Evolutionary conservation across 352 stramenopile genomes (phyloP).

Genomic region (Phytophthora ramorum): DNA sequence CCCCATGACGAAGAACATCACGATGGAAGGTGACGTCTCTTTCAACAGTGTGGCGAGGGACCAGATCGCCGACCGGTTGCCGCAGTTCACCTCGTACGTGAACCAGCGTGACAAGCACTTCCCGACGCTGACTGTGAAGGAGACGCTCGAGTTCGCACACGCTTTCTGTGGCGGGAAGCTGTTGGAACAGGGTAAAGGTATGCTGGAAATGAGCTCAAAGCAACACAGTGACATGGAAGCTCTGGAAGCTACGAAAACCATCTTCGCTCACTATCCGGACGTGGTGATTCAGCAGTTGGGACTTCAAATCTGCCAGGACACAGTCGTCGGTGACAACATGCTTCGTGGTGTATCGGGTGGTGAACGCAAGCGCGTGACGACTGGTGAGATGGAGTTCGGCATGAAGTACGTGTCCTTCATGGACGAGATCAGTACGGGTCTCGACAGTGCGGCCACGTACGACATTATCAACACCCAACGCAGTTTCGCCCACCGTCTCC

Average conservation of each 20-base stretch:
- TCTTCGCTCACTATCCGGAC: constrained; percentile 41
- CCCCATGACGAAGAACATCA: too few species aligned
- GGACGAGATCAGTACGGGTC: constrained; percentile 91
- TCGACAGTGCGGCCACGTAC: constrained; percentile 69
- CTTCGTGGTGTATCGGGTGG: too few species aligned
- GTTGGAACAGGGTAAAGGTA: constrained; percentile 3
- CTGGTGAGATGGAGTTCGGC: constrained; percentile 42
- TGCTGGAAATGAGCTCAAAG: constrained; percentile 10
- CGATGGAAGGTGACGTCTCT: too few species aligned
- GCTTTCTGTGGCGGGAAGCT: constrained; percentile 22
- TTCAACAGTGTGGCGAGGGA: too few species aligned
- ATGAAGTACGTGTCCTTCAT: constrained; percentile 66
- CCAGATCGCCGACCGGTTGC: too few species aligned
- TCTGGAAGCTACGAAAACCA: constrained; percentile 17
- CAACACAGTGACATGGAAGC: constrained; percentile 8
- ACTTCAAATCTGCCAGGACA: too few species aligned
- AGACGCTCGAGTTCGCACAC: constrained; percentile 63
- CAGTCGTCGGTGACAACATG: too few species aligned
- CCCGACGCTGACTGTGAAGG: constrained; percentile 56
- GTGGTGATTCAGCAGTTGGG: too few species aligned
- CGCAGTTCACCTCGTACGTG: constrained; percentile 57
- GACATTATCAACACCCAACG: constrained; percentile 36
- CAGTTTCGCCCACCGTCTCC: constrained; percentile 20
- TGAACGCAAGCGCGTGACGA: constrained; percentile 57
- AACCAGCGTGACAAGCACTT: constrained; percentile 58